Conservation (phyloP, 2,329 filamentous ascomycete genomes). For the Teratosphaeria viscida region DNA sequence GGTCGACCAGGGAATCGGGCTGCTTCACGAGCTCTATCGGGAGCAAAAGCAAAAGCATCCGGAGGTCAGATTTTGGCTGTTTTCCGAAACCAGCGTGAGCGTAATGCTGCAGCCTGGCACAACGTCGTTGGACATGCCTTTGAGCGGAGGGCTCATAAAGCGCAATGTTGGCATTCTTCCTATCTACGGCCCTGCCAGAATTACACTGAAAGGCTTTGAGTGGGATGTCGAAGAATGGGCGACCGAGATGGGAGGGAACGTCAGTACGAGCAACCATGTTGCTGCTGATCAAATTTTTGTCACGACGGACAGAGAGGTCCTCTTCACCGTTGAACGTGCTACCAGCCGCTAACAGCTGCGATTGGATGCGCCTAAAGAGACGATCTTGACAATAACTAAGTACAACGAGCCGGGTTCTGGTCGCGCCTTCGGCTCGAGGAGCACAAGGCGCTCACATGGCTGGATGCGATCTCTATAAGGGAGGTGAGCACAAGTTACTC, state of each 20-base stretch:
- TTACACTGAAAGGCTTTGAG: constrained; percentile 70
- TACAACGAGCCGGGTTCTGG: background rate
- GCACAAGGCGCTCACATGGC: background rate
- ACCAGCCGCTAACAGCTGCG: background rate
- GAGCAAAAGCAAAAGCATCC: constrained; percentile 35
- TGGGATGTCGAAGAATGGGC: constrained; percentile 84
- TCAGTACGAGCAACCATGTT: constrained; percentile 42
- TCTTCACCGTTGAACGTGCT: constrained; percentile 37
- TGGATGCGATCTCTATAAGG: background rate
- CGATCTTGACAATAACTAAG: background rate
- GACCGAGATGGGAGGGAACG: constrained; percentile 42
- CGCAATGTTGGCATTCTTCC: constrained; percentile 82
- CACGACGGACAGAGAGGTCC: constrained; percentile 31
- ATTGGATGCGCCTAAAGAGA: background rate
- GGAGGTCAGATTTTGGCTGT: constrained; percentile 54
- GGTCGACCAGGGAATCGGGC: constrained; percentile 83
- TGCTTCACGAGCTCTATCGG: constrained; percentile 71
- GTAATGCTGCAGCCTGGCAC: constrained; percentile 63
- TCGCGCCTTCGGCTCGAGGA: background rate
- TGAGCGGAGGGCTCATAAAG: constrained; percentile 46
- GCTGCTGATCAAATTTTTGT: constrained; percentile 30
- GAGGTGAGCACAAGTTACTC: background rate
- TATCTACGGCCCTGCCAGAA: constrained; percentile 63
- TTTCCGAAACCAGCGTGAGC: constrained; percentile 71
- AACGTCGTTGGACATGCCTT: constrained; percentile 57